Percentiles rank a stretch among this genome's conserved stretches.
These are phyloP conservation scores for Cladophialophora immunda DNA, from an alignment of 2,329 filamentous ascomycete genomes.

Conservation along the genomic window DNA sequence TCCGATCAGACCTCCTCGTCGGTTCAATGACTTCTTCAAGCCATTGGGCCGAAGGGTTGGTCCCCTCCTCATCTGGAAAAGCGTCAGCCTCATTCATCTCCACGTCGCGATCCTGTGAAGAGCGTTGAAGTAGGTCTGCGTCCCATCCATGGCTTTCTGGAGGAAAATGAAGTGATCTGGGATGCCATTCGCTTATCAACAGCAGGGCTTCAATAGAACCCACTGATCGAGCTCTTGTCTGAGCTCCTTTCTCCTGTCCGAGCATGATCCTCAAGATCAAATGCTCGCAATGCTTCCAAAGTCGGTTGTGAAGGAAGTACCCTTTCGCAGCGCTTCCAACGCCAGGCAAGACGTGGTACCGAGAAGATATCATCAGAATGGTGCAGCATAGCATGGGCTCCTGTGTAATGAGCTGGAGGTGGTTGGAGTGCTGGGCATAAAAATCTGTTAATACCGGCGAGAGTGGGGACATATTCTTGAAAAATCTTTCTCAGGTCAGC, in stretches of 20 bases:
- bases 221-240: constrained; percentile 58
- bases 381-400: constrained; percentile 64
- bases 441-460: constrained; percentile 62
- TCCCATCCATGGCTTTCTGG: constrained; percentile 65
- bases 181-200: constrained; percentile 66
- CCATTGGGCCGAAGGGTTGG: constrained; percentile 48
- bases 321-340: constrained; percentile 57
- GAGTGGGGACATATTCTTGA: constrained; percentile 60
- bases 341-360: constrained; percentile 57
- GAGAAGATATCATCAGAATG: constrained; percentile 64
- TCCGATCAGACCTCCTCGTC: constrained; percentile 16
- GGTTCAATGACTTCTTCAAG: constrained; percentile 59
- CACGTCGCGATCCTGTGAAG: background rate
- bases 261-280: constrained; percentile 63
- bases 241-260: constrained; percentile 62
- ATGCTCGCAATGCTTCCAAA: constrained; percentile 65
- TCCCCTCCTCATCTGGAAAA: background rate
- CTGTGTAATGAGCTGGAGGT: constrained; percentile 58
- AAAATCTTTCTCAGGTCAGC: constrained; percentile 48
- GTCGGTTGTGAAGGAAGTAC: constrained; percentile 62
- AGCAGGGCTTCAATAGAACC: constrained; percentile 64
- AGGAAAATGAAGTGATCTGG: constrained; percentile 63
- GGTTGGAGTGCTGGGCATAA: constrained; percentile 59
- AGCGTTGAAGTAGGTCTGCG: constrained; percentile 9
- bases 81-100: background rate